Evolutionary conservation across 805 yeast species (phyloP).

Genomic region (Starmerella roubikii): DNA sequence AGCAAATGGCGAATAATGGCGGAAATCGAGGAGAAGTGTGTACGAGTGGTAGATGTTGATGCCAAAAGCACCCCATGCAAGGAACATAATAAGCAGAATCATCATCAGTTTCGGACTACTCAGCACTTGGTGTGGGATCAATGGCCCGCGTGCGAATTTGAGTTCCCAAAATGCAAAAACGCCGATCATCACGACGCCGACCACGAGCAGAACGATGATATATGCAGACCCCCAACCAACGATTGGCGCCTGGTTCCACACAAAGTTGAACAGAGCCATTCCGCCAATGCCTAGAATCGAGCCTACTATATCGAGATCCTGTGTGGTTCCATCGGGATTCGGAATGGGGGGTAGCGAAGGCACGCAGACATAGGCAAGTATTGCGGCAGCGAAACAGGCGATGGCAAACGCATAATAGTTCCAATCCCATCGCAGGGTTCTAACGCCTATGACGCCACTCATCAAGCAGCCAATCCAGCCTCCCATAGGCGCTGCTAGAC

Average conservation of each 20-base stretch:
- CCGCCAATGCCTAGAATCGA: slow-evolving; percentile 46
- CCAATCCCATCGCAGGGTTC: slow-evolving; percentile 19
- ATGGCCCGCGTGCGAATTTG: slow-evolving; percentile 34
- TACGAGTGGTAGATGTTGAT: slow-evolving; percentile 53
- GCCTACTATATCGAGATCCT: slow-evolving; percentile 42
- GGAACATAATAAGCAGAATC: slow-evolving; percentile 37
- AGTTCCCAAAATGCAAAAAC: slow-evolving; percentile 39
- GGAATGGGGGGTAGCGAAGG: slow-evolving; percentile 9
- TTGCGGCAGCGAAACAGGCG: slow-evolving; percentile 13
- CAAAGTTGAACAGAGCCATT: slow-evolving; percentile 48
- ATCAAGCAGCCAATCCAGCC: slow-evolving; percentile 42
- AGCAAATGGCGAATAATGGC: slow-evolving; percentile 35
- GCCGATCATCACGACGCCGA: slow-evolving; percentile 34
- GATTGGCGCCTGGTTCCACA: slow-evolving; percentile 64
- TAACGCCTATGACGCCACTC: slow-evolving; percentile 20
- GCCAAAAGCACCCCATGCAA: slow-evolving; percentile 74
- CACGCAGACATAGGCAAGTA: slow-evolving; percentile 5
- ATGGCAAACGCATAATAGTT: slow-evolving; percentile 35
- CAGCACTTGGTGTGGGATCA: slow-evolving; percentile 42
- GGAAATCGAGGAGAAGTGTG: slow-evolving; percentile 37
- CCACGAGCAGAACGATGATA: slow-evolving; percentile 38
- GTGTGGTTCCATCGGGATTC: slow-evolving; percentile 5
- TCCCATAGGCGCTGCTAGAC: slow-evolving; percentile 52
- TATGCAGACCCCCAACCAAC: slow-evolving; percentile 54
- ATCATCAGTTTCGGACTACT: slow-evolving; percentile 32